Base-by-base conservation (phyloP, 2,329 filamentous ascomycete species). In the Endoconidiophora laricicola region DNA sequence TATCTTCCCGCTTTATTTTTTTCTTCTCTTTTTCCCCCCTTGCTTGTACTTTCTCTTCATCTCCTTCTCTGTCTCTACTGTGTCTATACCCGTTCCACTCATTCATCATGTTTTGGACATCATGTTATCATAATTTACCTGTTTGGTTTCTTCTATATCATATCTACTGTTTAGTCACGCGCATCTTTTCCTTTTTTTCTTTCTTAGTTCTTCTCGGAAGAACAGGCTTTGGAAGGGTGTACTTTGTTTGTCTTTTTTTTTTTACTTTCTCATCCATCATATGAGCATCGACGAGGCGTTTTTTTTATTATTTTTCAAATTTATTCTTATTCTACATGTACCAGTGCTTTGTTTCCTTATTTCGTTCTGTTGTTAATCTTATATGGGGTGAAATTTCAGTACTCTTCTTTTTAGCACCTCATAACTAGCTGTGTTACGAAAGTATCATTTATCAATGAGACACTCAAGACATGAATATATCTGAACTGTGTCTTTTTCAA, bases 31-130 rank as follows among this genome's bases (percentile, higher is more conserved):
- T 46, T 22, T 38, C 46, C 24, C 12, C 41, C n/a, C 42, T 20
- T 41, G 33, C 33, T 48, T 36, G 46, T 44, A 29, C 10, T 10
- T 29, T 29, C 26, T 29, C 10, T 10, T 10, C 10, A 6, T 29
- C 26, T 29, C 26, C 10, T 29, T 10, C 2, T 29, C 26, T 40
- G n/a, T 23, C 40, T 43, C 43, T 44, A 38, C 44, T 44, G 51
- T 47, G 29, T 44, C 29, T 53, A 49, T 52, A 48, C 45, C 47
- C 51, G 26, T 44, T 45, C 23, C 36, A 44, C 44, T 39, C 43
- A 22, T 38, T 44, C 43, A 47, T 43, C 18, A 36, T 29, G 26
- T 29, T 7, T 29, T 29, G 26, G 5, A 29, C 6, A 29, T 29
- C 26, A 29, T 10, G 26, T 46, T 14, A 38, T 46, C 14, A 23